A percentile compares a stretch with the other conserved stretches of the same genome.
Conservation (phyloP, 495 filamentous ascomycete genomes). For the Chlorociboria aeruginascens region DNA sequence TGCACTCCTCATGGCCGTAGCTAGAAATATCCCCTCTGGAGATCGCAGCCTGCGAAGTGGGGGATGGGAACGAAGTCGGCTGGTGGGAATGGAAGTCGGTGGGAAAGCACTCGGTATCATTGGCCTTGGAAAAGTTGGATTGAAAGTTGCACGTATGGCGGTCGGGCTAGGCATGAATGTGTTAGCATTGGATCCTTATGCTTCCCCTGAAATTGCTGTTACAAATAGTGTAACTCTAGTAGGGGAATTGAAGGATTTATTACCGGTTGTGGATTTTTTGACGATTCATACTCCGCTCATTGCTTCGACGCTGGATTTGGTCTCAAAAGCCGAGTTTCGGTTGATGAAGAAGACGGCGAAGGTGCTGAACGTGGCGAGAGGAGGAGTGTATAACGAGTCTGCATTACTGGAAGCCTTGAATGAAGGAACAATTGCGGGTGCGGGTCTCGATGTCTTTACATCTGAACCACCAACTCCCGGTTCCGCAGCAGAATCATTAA, state of each 20-base stretch:
- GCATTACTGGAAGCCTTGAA: slow-evolving; percentile 56
- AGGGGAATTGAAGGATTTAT: slow-evolving; percentile 38
- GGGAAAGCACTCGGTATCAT: slow-evolving; percentile 57
- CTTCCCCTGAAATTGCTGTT: slow-evolving; percentile 44
- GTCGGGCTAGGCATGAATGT: slow-evolving; percentile 59
- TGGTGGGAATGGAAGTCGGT: slow-evolving; percentile 59
- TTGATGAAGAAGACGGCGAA: slow-evolving; percentile 55
- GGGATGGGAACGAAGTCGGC: slow-evolving; percentile 55
- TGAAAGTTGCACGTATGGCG: slow-evolving; percentile 58
- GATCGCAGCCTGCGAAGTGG: slow-evolving; percentile 45
- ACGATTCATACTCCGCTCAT: slow-evolving; percentile 68
- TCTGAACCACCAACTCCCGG: slow-evolving; percentile 47
- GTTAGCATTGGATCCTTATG: slow-evolving; percentile 55
- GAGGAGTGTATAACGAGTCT: slow-evolving; percentile 63
- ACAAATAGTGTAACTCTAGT: slow-evolving; percentile 44
- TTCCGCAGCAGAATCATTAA: slow-evolving; percentile 40
- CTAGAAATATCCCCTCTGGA: slow-evolving; percentile 50
- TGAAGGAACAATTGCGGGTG: slow-evolving; percentile 53
- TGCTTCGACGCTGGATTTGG: slow-evolving; percentile 54
- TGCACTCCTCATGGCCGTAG: slow-evolving; percentile 52
- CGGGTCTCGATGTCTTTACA: slow-evolving; percentile 66
- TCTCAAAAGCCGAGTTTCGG: slow-evolving; percentile 45
- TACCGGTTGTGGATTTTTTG: slow-evolving; percentile 54
- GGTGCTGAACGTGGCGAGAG: slow-evolving; percentile 59
- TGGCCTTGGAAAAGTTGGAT: slow-evolving; percentile 60